phyloP scores from a whole-genome alignment of 495 filamentous ascomycete species.

The Penicillium antarcticum region DNA sequence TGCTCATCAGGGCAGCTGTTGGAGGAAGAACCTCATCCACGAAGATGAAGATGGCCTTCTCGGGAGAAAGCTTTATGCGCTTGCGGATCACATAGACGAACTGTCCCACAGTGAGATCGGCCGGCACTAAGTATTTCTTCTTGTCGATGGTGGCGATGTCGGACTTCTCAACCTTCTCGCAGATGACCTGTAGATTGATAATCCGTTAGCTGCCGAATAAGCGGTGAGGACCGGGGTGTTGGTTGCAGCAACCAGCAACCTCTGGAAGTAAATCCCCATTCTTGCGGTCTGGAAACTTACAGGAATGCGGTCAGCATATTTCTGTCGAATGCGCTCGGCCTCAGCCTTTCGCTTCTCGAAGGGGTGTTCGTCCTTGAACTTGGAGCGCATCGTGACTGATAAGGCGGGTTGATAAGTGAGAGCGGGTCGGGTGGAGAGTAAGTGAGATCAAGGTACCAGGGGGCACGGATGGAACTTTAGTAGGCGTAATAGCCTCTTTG shows the following conservation, averaged over 20 bases:
- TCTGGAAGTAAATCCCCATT: not conserved
- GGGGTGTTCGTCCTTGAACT: conserved; percentile 99
- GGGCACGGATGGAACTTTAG: conserved; percentile 3
- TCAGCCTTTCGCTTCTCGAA: conserved; percentile 99
- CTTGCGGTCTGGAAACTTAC: conserved; percentile 54
- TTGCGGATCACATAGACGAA: conserved; percentile 99
- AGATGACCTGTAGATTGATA: conserved; percentile 73
- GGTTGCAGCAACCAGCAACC: not conserved
- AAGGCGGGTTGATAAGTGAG: conserved; percentile 24
- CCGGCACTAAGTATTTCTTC: conserved; percentile 99
- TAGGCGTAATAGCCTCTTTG: not conserved
- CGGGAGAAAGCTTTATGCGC: conserved; percentile 98
- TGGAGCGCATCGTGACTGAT: conserved; percentile 76
- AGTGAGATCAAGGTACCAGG: conserved; percentile 1
- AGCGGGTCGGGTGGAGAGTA: conserved; percentile 22
- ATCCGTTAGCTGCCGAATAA: conserved; percentile 34
- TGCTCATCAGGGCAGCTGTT: conserved; percentile 97
- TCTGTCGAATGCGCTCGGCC: conserved; percentile 97
- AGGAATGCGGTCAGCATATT: conserved; percentile 97
- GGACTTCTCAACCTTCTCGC: conserved; percentile 98
- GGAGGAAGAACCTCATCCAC: conserved; percentile 97
- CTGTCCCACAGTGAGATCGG: conserved; percentile 97
- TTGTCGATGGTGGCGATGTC: conserved; percentile 99
- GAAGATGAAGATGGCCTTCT: conserved; percentile 99
- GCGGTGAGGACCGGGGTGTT: conserved; percentile 31